These are phyloP conservation scores for Talaromyces thailandensis DNA, from an alignment of 495 filamentous ascomycete species.

Conservation along the genomic window DNA sequence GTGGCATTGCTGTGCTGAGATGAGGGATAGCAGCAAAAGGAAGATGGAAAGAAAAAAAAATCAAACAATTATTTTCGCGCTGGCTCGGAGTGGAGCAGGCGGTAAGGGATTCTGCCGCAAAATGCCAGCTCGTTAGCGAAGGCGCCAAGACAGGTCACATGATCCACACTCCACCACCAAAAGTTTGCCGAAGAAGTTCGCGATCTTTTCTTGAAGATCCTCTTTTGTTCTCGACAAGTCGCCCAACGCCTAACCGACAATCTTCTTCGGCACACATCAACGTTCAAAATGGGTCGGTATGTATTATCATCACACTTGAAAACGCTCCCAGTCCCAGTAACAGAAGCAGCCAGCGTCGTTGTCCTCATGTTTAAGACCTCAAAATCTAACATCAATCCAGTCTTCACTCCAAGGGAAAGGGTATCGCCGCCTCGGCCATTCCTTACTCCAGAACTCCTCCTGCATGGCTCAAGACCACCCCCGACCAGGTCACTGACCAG, in stretches of 20 bases:
- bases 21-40: conserved; percentile 21
- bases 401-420: conserved; percentile 99
- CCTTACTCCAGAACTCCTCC: conserved; percentile 91
- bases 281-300: conserved; percentile 4
- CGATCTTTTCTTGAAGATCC: background rate
- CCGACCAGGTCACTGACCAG: conserved; percentile 89
- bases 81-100: background rate
- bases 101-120: background rate
- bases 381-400: conserved; percentile 40
- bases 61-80: background rate
- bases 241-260: conserved; percentile 20
- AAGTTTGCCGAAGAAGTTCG: background rate
- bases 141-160: conserved; percentile 4
- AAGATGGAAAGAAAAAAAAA: conserved; percentile 9
- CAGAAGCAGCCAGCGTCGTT: background rate
- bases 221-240: conserved; percentile 6
- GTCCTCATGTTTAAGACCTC: conserved; percentile 4
- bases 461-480: conserved; percentile 86
- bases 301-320: background rate
- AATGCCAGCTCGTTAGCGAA: conserved; percentile 1
- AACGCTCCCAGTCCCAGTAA: background rate
- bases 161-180: conserved; percentile 7
- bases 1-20: conserved; percentile 10
- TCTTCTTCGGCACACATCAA: conserved; percentile 26
- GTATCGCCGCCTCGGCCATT: conserved; percentile 87